These are phyloP conservation scores for Aspergillus ruber DNA, from an alignment of 2,329 filamentous ascomycete species.

Conservation along the genomic window DNA sequence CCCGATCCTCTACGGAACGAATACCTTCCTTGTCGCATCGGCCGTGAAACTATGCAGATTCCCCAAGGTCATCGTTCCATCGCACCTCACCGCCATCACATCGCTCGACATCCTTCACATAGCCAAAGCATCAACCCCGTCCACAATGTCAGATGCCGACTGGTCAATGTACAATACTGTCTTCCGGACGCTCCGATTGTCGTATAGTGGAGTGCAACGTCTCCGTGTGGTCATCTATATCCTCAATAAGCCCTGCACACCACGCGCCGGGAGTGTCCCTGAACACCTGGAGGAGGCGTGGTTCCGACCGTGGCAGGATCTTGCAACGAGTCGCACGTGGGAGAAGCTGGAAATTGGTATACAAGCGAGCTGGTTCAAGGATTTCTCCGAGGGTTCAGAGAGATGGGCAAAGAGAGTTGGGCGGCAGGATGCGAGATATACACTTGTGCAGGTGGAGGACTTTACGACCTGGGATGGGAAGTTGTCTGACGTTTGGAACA, in stretches of 20 bases:
- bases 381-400: background rate
- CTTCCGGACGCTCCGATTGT: conserved; percentile 1
- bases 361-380: conserved; percentile 2
- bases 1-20: conserved; percentile 2
- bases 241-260: conserved; percentile 1
- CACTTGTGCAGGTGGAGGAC: conserved; percentile 1
- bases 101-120: conserved; percentile 1
- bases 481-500: conserved; percentile 2
- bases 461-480: conserved; percentile 4
- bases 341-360: conserved; percentile 2
- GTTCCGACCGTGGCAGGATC: conserved; percentile 3
- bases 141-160: background rate
- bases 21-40: conserved; percentile 2
- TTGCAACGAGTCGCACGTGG: conserved; percentile 1
- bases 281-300: conserved; percentile 1
- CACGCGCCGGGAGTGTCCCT: conserved; percentile 3
- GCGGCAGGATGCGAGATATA: background rate
- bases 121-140: conserved; percentile 1
- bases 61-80: conserved; percentile 1
- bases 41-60: conserved; percentile 2
- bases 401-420: background rate
- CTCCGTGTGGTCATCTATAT: conserved; percentile 2
- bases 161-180: conserved; percentile 1
- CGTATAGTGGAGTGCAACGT: background rate
- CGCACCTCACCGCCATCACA: conserved; percentile 1